Percentiles rank a stretch among this genome's conserved stretches.
phyloP scores from a whole-genome alignment of 306 rosid genomes.

The Sicyos baderoa region DNA sequence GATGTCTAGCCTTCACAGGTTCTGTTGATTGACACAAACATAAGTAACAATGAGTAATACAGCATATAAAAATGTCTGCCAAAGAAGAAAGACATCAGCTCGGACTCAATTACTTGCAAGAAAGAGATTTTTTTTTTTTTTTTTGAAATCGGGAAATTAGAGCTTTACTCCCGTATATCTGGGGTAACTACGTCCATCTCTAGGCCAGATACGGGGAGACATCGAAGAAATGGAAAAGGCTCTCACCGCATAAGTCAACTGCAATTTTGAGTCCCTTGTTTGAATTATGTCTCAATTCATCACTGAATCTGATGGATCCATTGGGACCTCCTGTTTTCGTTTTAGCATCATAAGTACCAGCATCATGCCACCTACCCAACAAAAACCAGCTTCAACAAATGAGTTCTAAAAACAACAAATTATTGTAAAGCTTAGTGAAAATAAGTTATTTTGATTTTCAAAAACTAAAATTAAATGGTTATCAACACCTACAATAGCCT shows the following conservation, averaged over 20 bases:
- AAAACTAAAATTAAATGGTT: too few species aligned
- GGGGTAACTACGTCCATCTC: too few species aligned
- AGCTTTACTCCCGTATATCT: too few species aligned
- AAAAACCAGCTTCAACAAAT: neutral
- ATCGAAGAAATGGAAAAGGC: neutral
- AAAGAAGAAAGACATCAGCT: neutral
- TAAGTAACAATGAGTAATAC: slow-evolving; percentile 3
- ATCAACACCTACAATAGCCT: too few species aligned
- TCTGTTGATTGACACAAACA: slow-evolving; percentile 32
- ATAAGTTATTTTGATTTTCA: too few species aligned
- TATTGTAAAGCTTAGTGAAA: too few species aligned
- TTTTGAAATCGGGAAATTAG: too few species aligned
- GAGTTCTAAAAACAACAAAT: neutral
- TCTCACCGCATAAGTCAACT: slow-evolving; percentile 59
- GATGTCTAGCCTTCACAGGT: slow-evolving; percentile 63
- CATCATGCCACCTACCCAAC: slow-evolving; percentile 71
- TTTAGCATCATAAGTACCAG: slow-evolving; percentile 62
- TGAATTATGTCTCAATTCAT: slow-evolving; percentile 46
- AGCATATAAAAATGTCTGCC: neutral
- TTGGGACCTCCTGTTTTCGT: slow-evolving; percentile 70
- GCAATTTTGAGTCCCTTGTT: slow-evolving; percentile 61
- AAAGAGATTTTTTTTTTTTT: too few species aligned
- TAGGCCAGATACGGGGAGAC: too few species aligned
- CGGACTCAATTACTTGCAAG: neutral
- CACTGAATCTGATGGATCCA: slow-evolving; percentile 58